Evolutionary conservation across 306 rosid species (phyloP).

Genomic region (Potentilla sterilis): DNA sequence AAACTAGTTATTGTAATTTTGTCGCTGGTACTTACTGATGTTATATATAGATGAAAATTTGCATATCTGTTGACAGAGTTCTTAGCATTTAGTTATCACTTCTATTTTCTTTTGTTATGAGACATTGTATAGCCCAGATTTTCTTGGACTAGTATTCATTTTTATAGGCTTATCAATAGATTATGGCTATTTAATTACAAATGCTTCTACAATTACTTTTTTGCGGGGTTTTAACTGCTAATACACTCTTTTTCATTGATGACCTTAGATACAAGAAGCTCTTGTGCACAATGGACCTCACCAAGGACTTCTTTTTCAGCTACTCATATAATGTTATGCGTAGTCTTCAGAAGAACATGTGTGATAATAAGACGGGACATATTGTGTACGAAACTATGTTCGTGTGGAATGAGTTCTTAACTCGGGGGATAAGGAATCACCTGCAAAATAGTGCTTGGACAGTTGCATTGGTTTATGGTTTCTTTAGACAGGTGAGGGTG

Average conservation of each 20-base stretch:
- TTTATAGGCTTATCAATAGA: not conserved
- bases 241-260: constrained; percentile 47
- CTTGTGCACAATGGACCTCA: constrained; percentile 93
- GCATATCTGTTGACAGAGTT: not conserved
- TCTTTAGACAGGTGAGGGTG: constrained; percentile 80
- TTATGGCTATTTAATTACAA: not conserved
- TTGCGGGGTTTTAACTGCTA: constrained; percentile 21
- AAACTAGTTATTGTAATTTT: not conserved
- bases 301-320: constrained; percentile 99
- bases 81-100: not conserved
- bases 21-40: not conserved
- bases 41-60: not conserved
- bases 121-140: constrained; percentile 2
- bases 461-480: constrained; percentile 87
- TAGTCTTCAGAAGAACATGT: constrained; percentile 86
- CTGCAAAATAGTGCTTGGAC: constrained; percentile 86
- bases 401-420: constrained; percentile 95
- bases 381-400: constrained; percentile 80
- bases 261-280: constrained; percentile 95
- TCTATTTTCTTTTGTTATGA: not conserved
- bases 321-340: constrained; percentile 93
- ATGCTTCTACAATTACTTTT: not conserved
- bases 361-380: constrained; percentile 50
- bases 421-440: constrained; percentile 80
- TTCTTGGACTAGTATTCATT: not conserved